phyloP scores from a whole-genome alignment of 148 eudicot species.

The Chenopodium quinoa region DNA sequence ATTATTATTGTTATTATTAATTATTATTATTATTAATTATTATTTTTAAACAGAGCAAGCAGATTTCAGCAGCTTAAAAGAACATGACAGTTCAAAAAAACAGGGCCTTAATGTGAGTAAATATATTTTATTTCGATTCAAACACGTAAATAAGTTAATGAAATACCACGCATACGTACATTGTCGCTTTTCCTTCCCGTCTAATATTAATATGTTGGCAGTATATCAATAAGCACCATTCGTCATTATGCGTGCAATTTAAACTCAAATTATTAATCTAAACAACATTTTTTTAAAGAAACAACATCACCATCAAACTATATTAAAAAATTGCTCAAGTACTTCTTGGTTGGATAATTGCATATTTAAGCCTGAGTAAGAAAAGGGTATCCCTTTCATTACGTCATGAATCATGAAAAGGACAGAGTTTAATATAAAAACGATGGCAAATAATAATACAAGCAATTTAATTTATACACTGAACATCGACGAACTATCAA shows the following conservation, averaged over 20 bases:
- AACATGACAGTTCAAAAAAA: too few species aligned
- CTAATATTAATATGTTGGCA: not conserved
- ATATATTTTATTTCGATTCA: too few species aligned
- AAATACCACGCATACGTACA: too few species aligned
- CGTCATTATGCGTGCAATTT: not conserved
- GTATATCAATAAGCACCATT: not conserved
- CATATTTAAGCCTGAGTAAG: not conserved
- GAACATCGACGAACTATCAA: conserved; percentile 6
- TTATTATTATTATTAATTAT: too few species aligned
- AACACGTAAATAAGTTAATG: too few species aligned
- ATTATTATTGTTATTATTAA: too few species aligned
- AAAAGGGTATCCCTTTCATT: not conserved
- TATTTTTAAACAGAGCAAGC: too few species aligned
- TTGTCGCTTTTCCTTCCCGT: not conserved
- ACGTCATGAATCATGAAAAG: not conserved
- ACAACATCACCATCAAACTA: conserved; percentile 4
- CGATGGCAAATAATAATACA: not conserved
- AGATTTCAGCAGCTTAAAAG: too few species aligned
- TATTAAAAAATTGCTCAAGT: not conserved
- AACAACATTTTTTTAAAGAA: not conserved
- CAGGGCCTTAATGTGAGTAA: too few species aligned
- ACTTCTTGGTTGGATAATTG: not conserved
- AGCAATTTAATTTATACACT: not conserved
- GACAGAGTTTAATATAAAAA: not conserved
- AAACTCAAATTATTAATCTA: not conserved